Conservation (phyloP, 225 moss, liverwort and hornwort genomes). For the Bryoerythrophyllum caledonicum region DNA sequence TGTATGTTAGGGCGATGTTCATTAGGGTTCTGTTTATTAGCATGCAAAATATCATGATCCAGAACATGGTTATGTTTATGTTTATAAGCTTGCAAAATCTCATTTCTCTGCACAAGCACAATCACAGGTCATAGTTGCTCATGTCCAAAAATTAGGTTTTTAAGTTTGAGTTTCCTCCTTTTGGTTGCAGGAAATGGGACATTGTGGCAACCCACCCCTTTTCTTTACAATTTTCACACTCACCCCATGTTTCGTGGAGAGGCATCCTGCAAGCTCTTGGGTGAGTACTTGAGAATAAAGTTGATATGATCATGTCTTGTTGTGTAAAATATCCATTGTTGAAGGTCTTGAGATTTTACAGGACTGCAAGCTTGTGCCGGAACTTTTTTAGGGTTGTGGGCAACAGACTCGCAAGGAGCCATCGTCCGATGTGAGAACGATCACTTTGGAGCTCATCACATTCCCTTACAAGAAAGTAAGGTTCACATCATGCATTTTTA, state of each 20-base stretch:
- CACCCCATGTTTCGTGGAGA: conserved; percentile 4
- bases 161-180: conserved; percentile 7
- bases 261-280: conserved; percentile 18
- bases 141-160: neutral
- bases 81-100: too few relatives aligned
- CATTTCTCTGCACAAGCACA: too few relatives aligned
- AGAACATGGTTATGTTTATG: too few relatives aligned
- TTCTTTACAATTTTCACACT: conserved; percentile 3
- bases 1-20: too few relatives aligned
- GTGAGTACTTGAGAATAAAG: conserved; percentile 24
- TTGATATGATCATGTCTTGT: neutral
- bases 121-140: neutral
- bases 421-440: conserved; percentile 33
- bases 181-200: conserved; percentile 27
- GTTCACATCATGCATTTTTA: neutral
- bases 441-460: conserved; percentile 9
- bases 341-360: conserved; percentile 10
- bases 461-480: conserved; percentile 29
- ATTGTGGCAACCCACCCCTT: conserved; percentile 12
- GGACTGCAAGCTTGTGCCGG: conserved; percentile 28
- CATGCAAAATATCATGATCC: too few relatives aligned
- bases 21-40: too few relatives aligned
- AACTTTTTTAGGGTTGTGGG: conserved; percentile 45
- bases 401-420: conserved; percentile 39
- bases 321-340: neutral